Conservation (phyloP, 345 rosid species). For the Rhodamnia argentea region DNA sequence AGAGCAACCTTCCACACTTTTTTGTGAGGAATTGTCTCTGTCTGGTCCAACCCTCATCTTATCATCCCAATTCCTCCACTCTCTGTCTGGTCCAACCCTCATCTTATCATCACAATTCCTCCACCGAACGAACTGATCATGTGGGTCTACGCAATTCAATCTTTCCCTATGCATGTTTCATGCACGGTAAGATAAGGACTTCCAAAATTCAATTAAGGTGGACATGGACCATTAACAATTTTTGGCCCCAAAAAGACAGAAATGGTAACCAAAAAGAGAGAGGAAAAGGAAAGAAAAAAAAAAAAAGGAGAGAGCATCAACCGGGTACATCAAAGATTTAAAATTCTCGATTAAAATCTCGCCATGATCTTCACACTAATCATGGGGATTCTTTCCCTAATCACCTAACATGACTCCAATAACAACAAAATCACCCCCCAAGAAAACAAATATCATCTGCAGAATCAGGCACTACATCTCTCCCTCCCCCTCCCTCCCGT, state of each 20-base stretch:
- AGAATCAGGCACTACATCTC: neutral
- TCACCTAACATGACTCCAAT: neutral
- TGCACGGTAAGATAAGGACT: neutral
- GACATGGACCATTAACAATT: neutral
- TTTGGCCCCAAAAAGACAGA: neutral
- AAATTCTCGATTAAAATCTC: conserved; percentile 13
- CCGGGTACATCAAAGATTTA: neutral
- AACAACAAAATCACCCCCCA: neutral
- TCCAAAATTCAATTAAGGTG: neutral
- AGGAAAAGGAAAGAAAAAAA: neutral
- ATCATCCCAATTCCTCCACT: too few relatives aligned
- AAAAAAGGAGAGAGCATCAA: neutral
- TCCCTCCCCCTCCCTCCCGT: neutral
- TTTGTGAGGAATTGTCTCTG: neutral
- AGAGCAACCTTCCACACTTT: neutral
- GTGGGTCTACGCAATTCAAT: neutral
- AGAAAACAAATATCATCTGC: neutral
- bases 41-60: neutral
- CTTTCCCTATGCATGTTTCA: neutral
- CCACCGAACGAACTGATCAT: neutral
- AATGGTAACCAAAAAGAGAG: neutral
- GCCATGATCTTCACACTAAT: conserved; percentile 7
- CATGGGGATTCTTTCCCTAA: conserved; percentile 26
- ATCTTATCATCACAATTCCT: neutral
- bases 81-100: neutral